Conservation (phyloP, 1,284 basidiomycete genomes). For the Tylopilus orsonianus region DNA sequence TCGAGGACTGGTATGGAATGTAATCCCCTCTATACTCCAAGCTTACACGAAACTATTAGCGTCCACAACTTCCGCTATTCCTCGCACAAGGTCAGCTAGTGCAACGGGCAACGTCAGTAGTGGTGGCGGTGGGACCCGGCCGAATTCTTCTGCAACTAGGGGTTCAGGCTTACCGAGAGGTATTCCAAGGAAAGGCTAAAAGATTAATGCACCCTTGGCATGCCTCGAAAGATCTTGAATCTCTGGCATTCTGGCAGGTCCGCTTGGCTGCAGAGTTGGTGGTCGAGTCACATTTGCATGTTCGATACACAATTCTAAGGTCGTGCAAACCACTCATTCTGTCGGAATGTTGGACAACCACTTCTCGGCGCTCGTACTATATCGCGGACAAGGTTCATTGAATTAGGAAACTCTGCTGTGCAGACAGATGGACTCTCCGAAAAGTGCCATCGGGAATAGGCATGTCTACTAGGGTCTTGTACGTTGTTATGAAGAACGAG, state of each 20-base stretch:
- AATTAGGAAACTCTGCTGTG: too few species aligned
- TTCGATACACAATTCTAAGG: background rate
- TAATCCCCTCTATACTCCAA: background rate
- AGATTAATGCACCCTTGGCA: background rate
- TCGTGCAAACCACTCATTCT: constrained; percentile 2
- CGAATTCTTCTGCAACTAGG: constrained; percentile 28
- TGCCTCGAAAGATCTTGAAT: background rate
- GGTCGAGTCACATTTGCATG: background rate
- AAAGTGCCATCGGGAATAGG: too few species aligned
- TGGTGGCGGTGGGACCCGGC: constrained; percentile 21
- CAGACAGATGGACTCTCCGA: too few species aligned
- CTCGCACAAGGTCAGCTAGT: constrained; percentile 30
- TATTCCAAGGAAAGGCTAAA: constrained; percentile 26
- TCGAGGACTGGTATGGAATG: constrained; percentile 24
- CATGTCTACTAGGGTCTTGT: too few species aligned
- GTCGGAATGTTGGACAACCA: background rate
- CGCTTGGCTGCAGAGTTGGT: background rate
- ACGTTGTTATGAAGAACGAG: too few species aligned
- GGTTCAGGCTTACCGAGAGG: constrained; percentile 29
- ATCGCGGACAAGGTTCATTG: too few species aligned
- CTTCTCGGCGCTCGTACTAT: background rate
- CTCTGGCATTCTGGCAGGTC: background rate
- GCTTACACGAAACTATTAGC: constrained; percentile 18
- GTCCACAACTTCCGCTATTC: constrained; percentile 18
- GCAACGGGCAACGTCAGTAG: constrained; percentile 27